A percentile compares a stretch with the other conserved stretches of the same genome.
phyloP scores from a whole-genome alignment of 352 stramenopile genomes.

The Aphanomyces euteiches region DNA sequence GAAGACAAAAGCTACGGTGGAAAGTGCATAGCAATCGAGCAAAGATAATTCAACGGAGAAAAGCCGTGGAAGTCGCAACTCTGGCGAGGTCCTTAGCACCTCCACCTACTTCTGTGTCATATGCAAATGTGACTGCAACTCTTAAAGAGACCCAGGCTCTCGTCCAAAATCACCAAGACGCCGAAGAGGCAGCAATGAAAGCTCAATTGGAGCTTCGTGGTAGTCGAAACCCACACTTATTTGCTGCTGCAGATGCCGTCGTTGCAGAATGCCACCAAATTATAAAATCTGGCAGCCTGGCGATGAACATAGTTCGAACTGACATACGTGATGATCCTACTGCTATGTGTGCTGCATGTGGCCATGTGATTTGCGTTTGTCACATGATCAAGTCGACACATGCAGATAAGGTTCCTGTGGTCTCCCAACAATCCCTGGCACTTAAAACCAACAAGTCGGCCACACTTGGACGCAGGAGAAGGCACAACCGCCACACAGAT shows the following conservation, averaged over 20 bases:
- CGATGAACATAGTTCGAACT: slow-evolving; percentile 55
- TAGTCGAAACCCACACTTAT: slow-evolving; percentile 32
- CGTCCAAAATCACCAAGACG: slow-evolving; percentile 43
- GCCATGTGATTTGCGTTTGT: slow-evolving; percentile 14
- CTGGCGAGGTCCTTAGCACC: slow-evolving; percentile 40
- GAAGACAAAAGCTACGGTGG: slow-evolving; percentile 62
- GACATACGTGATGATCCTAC: slow-evolving; percentile 46
- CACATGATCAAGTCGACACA: slow-evolving; percentile 7
- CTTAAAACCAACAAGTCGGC: too few relatives aligned
- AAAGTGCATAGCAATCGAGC: slow-evolving; percentile 52
- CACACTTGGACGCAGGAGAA: not conserved
- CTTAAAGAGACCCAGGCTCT: slow-evolving; percentile 43
- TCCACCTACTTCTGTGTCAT: slow-evolving; percentile 55
- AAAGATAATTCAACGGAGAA: slow-evolving; percentile 42
- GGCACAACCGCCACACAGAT: slow-evolving; percentile 13
- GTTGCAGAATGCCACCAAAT: slow-evolving; percentile 53
- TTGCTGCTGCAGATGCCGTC: slow-evolving; percentile 48
- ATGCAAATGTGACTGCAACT: slow-evolving; percentile 52
- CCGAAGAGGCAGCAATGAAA: slow-evolving; percentile 42
- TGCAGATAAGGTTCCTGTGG: not conserved
- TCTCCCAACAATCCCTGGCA: too few relatives aligned
- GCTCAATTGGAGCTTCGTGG: slow-evolving; percentile 16
- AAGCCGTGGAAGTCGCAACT: slow-evolving; percentile 39
- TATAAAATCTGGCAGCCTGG: slow-evolving; percentile 50
- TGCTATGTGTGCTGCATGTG: slow-evolving; percentile 18